Evolutionary conservation across 257 asterid species (phyloP).

Genomic region (Gardenia jasminoides): DNA sequence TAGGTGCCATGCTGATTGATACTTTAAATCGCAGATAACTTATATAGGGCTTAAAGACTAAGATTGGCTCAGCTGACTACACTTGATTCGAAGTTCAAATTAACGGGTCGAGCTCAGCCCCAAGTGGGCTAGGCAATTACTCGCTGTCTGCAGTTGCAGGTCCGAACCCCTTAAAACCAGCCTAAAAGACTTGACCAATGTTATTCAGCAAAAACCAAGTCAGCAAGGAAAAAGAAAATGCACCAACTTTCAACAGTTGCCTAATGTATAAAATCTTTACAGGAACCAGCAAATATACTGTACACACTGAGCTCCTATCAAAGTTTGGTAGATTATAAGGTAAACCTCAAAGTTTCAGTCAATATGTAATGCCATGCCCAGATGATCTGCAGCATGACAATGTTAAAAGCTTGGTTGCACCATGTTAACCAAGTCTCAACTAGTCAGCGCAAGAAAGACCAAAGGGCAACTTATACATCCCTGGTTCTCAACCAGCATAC

Average conservation of each 20-base stretch:
- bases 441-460: neutral
- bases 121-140: too few species aligned
- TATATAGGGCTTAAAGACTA: too few species aligned
- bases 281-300: neutral
- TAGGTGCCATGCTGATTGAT: too few species aligned
- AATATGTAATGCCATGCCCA: neutral
- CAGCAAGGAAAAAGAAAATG: neutral
- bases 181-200: neutral
- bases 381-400: neutral
- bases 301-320: neutral
- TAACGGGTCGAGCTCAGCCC: too few species aligned
- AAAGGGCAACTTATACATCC: neutral
- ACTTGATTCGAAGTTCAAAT: too few species aligned
- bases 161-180: too few species aligned
- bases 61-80: too few species aligned
- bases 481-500: constrained; percentile 34
- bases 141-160: too few species aligned
- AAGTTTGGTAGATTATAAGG: neutral
- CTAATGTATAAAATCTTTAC: neutral
- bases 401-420: neutral
- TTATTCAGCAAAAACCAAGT: neutral
- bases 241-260: neutral
- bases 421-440: neutral
- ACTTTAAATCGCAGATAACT: too few species aligned
- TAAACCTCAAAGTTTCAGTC: neutral